These are phyloP conservation scores for Epichloe sp. DNA, from an alignment of 2,329 filamentous ascomycete genomes.

Conservation along the genomic window DNA sequence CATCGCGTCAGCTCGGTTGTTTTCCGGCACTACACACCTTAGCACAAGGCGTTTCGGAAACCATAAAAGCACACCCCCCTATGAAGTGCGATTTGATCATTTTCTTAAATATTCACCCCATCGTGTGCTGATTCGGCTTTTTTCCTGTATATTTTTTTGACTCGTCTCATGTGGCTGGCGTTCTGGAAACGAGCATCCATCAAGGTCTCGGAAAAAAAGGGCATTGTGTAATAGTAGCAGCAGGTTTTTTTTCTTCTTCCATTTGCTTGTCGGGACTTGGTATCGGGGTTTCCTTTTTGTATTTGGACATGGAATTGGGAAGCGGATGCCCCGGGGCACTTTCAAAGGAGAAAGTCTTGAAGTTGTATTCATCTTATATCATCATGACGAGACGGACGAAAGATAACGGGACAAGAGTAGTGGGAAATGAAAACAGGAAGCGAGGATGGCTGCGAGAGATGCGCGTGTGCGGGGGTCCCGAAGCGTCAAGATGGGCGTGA, in stretches of 20 bases:
- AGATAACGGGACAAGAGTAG: neutral
- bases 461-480: neutral
- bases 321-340: neutral
- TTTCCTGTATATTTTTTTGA: neutral
- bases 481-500: neutral
- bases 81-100: neutral
- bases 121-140: neutral
- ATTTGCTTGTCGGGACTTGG: neutral
- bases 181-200: constrained; percentile 1
- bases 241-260: neutral
- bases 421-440: neutral
- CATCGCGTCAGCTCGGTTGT: neutral
- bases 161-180: constrained; percentile 3
- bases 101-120: constrained; percentile 1
- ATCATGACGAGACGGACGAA: neutral
- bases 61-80: neutral
- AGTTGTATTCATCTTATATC: neutral
- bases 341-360: neutral
- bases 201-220: neutral
- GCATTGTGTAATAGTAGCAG: constrained; percentile 2
- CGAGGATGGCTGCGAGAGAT: neutral
- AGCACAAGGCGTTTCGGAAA: neutral
- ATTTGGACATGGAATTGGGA: neutral
- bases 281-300: neutral
- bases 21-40: neutral